Conservation (phyloP, 306 rosid genomes). For the Cicer chorassanicum region DNA sequence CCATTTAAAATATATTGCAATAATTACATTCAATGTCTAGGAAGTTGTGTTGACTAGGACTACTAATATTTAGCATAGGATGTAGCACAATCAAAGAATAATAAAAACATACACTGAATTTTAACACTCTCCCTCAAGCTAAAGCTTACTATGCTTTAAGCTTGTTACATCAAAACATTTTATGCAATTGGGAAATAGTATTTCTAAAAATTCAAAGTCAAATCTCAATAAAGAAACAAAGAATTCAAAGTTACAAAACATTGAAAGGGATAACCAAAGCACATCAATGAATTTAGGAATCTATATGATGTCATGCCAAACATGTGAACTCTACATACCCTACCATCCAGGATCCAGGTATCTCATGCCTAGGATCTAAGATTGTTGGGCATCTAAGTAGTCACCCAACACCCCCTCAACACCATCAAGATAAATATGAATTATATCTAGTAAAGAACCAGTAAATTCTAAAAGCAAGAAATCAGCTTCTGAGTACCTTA, state of each 20-base stretch:
- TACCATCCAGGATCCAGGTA: conserved; percentile 38
- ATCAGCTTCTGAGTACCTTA: conserved; percentile 65
- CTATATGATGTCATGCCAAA: conserved; percentile 5
- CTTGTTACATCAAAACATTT: too few species aligned
- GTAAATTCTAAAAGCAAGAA: conserved; percentile 28
- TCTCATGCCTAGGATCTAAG: conserved; percentile 20
- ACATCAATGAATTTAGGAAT: conserved; percentile 2
- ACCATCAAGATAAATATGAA: conserved; percentile 13
- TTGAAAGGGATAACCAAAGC: conserved; percentile 14
- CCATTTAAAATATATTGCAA: too few species aligned
- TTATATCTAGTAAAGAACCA: conserved; percentile 6
- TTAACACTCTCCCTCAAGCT: too few species aligned
- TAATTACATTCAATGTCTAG: too few species aligned
- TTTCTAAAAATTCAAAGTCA: conserved; percentile 17
- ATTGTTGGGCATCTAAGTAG: conserved; percentile 20
- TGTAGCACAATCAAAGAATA: too few species aligned
- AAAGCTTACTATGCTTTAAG: too few species aligned
- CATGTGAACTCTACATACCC: conserved; percentile 20
- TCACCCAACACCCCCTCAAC: conserved; percentile 31
- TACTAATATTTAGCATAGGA: too few species aligned
- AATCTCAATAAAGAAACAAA: not conserved
- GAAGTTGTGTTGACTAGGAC: too few species aligned
- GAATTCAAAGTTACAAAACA: conserved; percentile 26
- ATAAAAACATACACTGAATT: too few species aligned
- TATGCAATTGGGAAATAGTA: not conserved